phyloP scores from a whole-genome alignment of 2,329 filamentous ascomycete genomes.

The Talaromyces amestolkiae region DNA sequence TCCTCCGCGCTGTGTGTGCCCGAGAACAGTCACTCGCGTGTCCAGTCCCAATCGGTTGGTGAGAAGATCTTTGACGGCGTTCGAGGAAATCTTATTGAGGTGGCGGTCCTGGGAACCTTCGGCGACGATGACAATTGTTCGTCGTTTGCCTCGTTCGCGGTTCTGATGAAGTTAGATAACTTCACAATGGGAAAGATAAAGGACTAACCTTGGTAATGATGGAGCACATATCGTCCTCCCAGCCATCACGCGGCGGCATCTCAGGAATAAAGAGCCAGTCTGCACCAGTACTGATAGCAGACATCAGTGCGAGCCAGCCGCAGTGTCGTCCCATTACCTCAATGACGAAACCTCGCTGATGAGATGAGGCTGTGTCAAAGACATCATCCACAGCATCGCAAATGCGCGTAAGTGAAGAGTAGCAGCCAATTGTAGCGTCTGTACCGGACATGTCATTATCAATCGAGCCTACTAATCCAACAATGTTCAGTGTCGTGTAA shows the following conservation, averaged over 20 bases:
- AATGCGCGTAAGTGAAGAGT: conserved; percentile 87
- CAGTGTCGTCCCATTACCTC: conserved; percentile 99
- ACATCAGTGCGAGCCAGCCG: conserved; percentile 95
- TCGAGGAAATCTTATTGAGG: conserved; percentile 77
- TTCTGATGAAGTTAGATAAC: conserved; percentile 57
- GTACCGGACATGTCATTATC: conserved; percentile 98
- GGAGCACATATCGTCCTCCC: conserved; percentile 82
- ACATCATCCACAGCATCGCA: conserved; percentile 94
- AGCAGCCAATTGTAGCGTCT: conserved; percentile 95
- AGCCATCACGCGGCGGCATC: conserved; percentile 80
- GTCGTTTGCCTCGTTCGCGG: conserved; percentile 81
- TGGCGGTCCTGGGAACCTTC: conserved; percentile 87
- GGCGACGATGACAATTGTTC: conserved; percentile 96
- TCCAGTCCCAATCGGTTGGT: conserved; percentile 77
- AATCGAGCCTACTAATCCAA: conserved; percentile 93
- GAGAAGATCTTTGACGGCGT: conserved; percentile 84
- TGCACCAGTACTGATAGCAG: conserved; percentile 88
- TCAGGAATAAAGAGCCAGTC: conserved; percentile 98
- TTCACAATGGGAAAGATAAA: background rate
- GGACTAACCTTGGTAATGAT: conserved; percentile 66
- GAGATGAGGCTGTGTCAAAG: conserved; percentile 90
- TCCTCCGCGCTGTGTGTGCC: conserved; percentile 95
- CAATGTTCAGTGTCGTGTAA: conserved; percentile 88
- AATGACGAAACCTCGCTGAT: conserved; percentile 94
- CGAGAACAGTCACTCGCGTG: conserved; percentile 89